These are phyloP conservation scores for Solanum rostratum DNA, from an alignment of 257 asterid species.

Conservation along the genomic window DNA sequence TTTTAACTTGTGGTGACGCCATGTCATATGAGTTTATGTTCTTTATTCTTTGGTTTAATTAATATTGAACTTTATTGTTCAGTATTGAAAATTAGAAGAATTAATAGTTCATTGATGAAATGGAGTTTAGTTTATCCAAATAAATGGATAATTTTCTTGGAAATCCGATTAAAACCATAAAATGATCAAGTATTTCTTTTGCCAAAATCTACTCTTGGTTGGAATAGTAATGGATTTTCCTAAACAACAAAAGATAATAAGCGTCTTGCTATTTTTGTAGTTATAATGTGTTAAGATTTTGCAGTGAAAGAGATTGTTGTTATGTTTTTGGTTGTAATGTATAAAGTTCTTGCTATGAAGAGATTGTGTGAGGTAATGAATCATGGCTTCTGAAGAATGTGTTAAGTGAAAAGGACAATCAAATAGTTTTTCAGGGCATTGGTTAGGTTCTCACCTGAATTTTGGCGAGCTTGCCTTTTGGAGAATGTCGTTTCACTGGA, in stretches of 20 bases:
- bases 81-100: neutral
- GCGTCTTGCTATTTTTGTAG: neutral
- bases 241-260: neutral
- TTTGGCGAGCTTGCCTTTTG: neutral
- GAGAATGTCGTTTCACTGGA: neutral
- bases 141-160: neutral
- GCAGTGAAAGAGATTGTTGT: neutral
- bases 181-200: neutral
- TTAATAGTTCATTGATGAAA: neutral
- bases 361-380: neutral
- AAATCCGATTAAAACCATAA: neutral
- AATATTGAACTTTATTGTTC: neutral
- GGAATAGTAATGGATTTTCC: neutral
- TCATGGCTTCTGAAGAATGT: neutral
- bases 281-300: neutral
- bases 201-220: neutral
- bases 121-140: neutral
- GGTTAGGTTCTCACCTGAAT: neutral
- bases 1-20: neutral
- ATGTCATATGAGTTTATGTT: neutral
- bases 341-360: neutral
- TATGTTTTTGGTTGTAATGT: neutral
- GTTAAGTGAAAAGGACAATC: neutral
- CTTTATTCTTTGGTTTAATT: neutral
- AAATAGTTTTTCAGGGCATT: neutral